Conservation (phyloP, 768 basidiomycete genomes). For the Tricholoma bakamatsutake region DNA sequence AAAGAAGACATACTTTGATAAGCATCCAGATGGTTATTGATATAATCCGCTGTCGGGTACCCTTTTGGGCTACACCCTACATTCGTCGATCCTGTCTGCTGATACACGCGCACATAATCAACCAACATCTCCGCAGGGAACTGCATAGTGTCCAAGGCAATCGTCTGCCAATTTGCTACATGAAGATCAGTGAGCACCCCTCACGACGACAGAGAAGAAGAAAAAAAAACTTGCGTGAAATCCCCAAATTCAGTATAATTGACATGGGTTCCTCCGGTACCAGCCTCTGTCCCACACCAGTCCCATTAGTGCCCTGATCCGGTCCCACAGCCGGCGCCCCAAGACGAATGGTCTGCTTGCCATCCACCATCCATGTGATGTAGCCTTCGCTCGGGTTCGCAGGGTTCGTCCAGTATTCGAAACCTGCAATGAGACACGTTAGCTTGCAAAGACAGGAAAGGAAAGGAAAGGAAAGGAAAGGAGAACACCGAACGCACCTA, state of each 20-base stretch:
- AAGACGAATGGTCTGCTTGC: constrained; percentile 42
- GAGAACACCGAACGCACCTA: constrained; percentile 28
- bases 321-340: constrained; percentile 46
- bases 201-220: constrained; percentile 27
- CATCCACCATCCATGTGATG: constrained; percentile 73
- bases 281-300: constrained; percentile 52
- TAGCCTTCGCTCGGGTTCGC: constrained; percentile 47
- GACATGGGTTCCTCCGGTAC: constrained; percentile 55
- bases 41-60: constrained; percentile 64
- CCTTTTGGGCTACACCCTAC: constrained; percentile 61
- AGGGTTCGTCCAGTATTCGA: constrained; percentile 71
- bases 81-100: constrained; percentile 50
- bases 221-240: constrained; percentile 39
- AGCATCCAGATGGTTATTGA: constrained; percentile 45
- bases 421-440: constrained; percentile 35
- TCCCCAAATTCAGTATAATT: constrained; percentile 58
- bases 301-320: constrained; percentile 31
- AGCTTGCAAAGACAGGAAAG: neutral
- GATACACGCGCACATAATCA: constrained; percentile 83
- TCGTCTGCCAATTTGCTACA: constrained; percentile 60
- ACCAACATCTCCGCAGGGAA: constrained; percentile 69
- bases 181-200: neutral
- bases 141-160: constrained; percentile 46
- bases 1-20: constrained; percentile 45
- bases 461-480: neutral